These are phyloP conservation scores for Diaporthe sp. DNA, from an alignment of 2,329 filamentous ascomycete species.

Conservation along the genomic window DNA sequence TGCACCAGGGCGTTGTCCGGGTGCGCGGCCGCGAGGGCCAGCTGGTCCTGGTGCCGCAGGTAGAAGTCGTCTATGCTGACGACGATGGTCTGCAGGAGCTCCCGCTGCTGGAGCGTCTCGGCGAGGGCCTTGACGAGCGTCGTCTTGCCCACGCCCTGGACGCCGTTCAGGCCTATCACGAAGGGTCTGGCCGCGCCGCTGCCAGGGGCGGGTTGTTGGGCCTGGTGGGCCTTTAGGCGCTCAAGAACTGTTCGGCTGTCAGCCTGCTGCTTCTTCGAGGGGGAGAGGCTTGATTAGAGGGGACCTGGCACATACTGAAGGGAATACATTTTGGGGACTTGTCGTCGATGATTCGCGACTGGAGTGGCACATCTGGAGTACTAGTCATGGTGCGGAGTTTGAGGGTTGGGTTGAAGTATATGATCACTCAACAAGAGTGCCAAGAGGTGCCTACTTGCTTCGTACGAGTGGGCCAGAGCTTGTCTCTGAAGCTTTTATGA, in stretches of 20 bases:
- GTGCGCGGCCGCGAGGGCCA: constrained; percentile 72
- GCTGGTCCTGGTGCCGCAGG: constrained; percentile 77
- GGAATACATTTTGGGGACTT: constrained; percentile 83
- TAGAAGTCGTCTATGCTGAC: constrained; percentile 94
- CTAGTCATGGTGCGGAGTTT: constrained; percentile 43
- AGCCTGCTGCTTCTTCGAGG: not conserved
- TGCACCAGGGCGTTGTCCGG: constrained; percentile 82
- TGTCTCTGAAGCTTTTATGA: not conserved
- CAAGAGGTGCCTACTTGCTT: not conserved
- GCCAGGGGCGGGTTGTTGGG: constrained; percentile 21
- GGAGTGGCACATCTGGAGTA: constrained; percentile 46
- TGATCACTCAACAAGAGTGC: not conserved
- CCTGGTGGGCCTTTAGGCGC: constrained; percentile 58
- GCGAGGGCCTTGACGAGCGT: constrained; percentile 81
- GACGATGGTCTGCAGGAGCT: constrained; percentile 75
- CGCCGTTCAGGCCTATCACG: constrained; percentile 89
- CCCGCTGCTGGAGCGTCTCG: constrained; percentile 66
- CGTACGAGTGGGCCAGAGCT: not conserved
- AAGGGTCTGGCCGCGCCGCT: constrained; percentile 68
- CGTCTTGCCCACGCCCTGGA: constrained; percentile 94
- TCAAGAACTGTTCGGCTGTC: constrained; percentile 59
- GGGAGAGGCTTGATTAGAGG: not conserved
- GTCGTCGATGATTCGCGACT: constrained; percentile 74
- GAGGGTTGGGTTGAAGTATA: not conserved
- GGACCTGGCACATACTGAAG: constrained; percentile 60